A percentile compares a stretch with the other conserved stretches of the same genome.
Conservation (phyloP, 1,284 basidiomycete genomes). For the Heterobasidion parviporum region DNA sequence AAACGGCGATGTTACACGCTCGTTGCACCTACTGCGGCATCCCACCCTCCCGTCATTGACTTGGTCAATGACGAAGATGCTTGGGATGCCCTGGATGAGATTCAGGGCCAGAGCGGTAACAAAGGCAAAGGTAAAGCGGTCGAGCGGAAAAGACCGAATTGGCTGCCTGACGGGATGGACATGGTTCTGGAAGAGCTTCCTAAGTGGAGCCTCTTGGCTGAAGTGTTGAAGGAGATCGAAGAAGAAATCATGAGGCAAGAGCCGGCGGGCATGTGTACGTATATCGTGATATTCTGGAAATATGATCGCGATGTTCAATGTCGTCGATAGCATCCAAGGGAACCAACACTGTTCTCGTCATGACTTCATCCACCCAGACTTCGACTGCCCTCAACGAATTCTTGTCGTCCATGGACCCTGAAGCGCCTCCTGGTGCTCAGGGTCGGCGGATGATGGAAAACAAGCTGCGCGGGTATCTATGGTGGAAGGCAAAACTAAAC, state of each 20-base stretch:
- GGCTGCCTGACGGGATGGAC: conserved; percentile 77
- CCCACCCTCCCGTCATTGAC: conserved; percentile 20
- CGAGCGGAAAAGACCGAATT: conserved; percentile 24
- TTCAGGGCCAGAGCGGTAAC: conserved; percentile 22
- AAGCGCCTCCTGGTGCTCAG: conserved; percentile 47
- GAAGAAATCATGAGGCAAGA: conserved; percentile 70
- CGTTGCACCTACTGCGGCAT: conserved; percentile 24
- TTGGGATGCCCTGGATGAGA: conserved; percentile 63
- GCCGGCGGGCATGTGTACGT: conserved; percentile 25
- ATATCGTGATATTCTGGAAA: too few species aligned
- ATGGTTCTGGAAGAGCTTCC: conserved; percentile 91
- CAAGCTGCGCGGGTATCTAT: conserved; percentile 67
- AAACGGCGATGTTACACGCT: conserved; percentile 72
- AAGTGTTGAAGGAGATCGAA: conserved; percentile 89
- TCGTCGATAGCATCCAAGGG: conserved; percentile 42
- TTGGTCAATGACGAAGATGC: conserved; percentile 58
- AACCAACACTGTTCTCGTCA: conserved; percentile 76
- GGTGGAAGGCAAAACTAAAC: conserved; percentile 70
- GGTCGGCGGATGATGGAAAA: conserved; percentile 75
- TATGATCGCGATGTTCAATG: neutral
- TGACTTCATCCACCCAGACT: conserved; percentile 80
- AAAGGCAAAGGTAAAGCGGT: neutral
- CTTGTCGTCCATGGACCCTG: conserved; percentile 56
- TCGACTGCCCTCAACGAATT: conserved; percentile 75
- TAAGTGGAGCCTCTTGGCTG: conserved; percentile 86